Evolutionary conservation across 345 rosid species (phyloP).

Genomic region (Boechera divaricarpa): DNA sequence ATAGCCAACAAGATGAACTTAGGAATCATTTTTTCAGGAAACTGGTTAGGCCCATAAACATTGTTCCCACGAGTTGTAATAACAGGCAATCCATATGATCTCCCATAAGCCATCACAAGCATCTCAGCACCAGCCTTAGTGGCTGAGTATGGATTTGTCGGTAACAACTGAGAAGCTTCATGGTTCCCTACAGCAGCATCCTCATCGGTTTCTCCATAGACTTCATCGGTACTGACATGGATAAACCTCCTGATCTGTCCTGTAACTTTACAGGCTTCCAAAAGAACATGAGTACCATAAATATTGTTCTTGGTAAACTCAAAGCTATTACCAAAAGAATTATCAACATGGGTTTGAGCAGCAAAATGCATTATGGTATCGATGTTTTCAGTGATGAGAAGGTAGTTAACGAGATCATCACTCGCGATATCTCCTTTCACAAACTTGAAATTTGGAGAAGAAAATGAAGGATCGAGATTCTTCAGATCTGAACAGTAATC

Average conservation of each 20-base stretch:
- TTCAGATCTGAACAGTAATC: constrained; percentile 68
- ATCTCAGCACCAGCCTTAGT: constrained; percentile 76
- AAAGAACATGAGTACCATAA: constrained; percentile 70
- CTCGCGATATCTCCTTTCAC: constrained; percentile 65
- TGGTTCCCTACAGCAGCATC: constrained; percentile 65
- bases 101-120: constrained; percentile 71
- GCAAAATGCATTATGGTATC: constrained; percentile 74
- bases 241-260: constrained; percentile 62
- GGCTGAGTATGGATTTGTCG: constrained; percentile 73
- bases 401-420: constrained; percentile 63
- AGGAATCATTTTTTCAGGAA: constrained; percentile 69
- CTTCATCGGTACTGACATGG: constrained; percentile 75
- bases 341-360: constrained; percentile 73
- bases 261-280: constrained; percentile 71
- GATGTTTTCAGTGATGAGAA: constrained; percentile 57
- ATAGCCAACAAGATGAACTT: constrained; percentile 66
- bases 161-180: constrained; percentile 70
- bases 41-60: constrained; percentile 73
- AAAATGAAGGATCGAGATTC: constrained; percentile 53
- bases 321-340: constrained; percentile 69
- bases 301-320: constrained; percentile 71
- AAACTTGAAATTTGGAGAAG: constrained; percentile 63
- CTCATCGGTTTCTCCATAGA: constrained; percentile 68
- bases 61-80: constrained; percentile 71
- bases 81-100: constrained; percentile 63